These are phyloP conservation scores for Gorgonomyces haynaldii DNA, from an alignment of 192 early-diverging fungal genomes.

Conservation along the genomic window DNA sequence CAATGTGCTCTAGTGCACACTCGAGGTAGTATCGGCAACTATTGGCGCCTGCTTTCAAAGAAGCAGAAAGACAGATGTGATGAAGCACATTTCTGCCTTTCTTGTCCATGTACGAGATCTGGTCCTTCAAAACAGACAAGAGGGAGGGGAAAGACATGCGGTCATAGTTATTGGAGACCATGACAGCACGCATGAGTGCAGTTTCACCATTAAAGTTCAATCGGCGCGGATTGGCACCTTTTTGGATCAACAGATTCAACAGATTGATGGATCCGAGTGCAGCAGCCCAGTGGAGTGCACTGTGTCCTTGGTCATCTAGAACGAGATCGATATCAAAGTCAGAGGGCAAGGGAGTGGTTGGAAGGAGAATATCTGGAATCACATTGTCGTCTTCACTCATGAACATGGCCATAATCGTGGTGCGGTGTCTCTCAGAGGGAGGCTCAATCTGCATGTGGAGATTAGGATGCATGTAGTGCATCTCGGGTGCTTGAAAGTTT, in stretches of 20 bases:
- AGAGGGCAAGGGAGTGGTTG: slow-evolving; percentile 23
- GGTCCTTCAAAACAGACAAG: slow-evolving; percentile 60
- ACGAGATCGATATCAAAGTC: slow-evolving; percentile 68
- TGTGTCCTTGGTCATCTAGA: slow-evolving; percentile 93
- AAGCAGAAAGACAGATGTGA: slow-evolving; percentile 69
- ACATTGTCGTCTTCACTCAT: slow-evolving; percentile 57
- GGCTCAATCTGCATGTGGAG: slow-evolving; percentile 11
- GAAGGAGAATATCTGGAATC: slow-evolving; percentile 47
- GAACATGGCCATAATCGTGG: slow-evolving; percentile 76
- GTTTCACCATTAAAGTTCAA: slow-evolving; percentile 79
- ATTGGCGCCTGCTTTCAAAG: slow-evolving; percentile 53
- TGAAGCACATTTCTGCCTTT: slow-evolving; percentile 80
- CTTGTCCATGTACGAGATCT: slow-evolving; percentile 65
- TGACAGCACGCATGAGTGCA: slow-evolving; percentile 75
- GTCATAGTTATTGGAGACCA: slow-evolving; percentile 79
- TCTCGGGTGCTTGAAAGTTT: background rate
- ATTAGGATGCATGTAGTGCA: slow-evolving; percentile 10
- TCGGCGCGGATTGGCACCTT: slow-evolving; percentile 55
- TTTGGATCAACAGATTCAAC: slow-evolving; percentile 62
- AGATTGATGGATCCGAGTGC: slow-evolving; percentile 68
- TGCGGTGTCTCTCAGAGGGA: slow-evolving; percentile 49
- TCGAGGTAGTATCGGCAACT: slow-evolving; percentile 86
- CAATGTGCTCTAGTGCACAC: slow-evolving; percentile 58
- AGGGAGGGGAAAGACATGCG: slow-evolving; percentile 62
- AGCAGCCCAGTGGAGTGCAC: slow-evolving; percentile 91